Evolutionary conservation across 345 rosid genomes (phyloP).

Genomic region (Streptanthus diversifolius): DNA sequence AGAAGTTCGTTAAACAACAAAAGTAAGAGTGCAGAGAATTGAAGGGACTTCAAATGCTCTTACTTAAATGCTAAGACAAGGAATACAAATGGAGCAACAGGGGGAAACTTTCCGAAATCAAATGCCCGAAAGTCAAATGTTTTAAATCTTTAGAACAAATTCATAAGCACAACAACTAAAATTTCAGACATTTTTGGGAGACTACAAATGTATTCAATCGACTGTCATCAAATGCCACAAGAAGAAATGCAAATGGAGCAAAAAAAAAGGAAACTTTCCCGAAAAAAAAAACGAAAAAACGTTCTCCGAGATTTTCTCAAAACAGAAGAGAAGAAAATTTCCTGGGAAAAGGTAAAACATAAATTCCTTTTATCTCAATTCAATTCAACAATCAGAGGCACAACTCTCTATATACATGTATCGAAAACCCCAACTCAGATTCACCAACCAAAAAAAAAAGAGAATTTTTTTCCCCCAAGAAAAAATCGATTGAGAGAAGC

Average conservation of each 20-base stretch:
- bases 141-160: slow-evolving; percentile 13
- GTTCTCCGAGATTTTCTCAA: neutral
- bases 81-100: neutral
- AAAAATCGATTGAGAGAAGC: neutral
- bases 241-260: neutral
- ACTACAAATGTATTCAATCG: neutral
- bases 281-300: neutral
- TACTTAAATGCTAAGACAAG: neutral
- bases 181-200: neutral
- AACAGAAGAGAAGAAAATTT: neutral
- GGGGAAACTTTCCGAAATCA: neutral
- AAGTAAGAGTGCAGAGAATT: neutral
- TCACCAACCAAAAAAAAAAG: neutral
- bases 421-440: slow-evolving; percentile 24
- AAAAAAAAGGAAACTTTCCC: neutral
- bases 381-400: slow-evolving; percentile 11
- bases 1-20: neutral
- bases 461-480: neutral
- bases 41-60: neutral
- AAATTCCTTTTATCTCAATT: slow-evolving; percentile 11
- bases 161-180: neutral
- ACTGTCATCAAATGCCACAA: neutral
- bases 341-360: neutral
- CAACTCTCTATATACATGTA: slow-evolving; percentile 27
- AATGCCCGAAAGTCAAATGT: too few relatives aligned